Base-by-base conservation (phyloP, 83 land plant genomes). In the Picea abies region DNA sequence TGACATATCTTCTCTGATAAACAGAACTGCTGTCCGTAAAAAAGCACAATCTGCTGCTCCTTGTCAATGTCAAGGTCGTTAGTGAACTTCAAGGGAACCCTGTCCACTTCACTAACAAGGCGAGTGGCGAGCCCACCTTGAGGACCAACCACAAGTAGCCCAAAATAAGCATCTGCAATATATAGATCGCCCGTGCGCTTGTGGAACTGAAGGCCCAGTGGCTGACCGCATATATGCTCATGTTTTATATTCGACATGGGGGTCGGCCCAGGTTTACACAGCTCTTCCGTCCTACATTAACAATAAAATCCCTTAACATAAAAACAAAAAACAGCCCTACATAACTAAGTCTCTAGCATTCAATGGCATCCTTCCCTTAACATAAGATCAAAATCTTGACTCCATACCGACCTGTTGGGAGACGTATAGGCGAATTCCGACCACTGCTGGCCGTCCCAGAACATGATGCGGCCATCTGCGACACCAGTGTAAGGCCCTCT, bases 141-240 rank as follows among this genome's bases (percentile, higher is more conserved):
- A 41, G 95, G 95, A 2, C 97, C 95, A 4, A 94, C 97, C 76
- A 88, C 89, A 79, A 91, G 29, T 68, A 94, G 81, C 14, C 97
- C 97, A 49, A 91, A 85, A 80, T 94, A 94, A 49, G 95, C 95
- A 90, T 94, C 97, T 22, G 97, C 95, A 82, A 94, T 92, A 76
- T 92, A 94, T 44, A 94, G 67, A 41, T 94, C 93, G 12, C 95
- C 97, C 20, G 91, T 93, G 75, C 81, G 88, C 22, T 65, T 65
- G 23, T 66, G 11, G 26, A 66, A 66, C 26, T 25, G 22, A n/a
- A 66, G 69, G 7, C 69, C 69, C 2, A 32, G 35, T 1, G 35
- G 35, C 35, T 2, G 35, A 32, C 35, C 2, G 35, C 35, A 32
- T 32, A 32, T 32, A 32, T 32, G 35, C 35, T 32, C 35, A 32